These are phyloP conservation scores for Mesembryanthemum crystallinum DNA, from an alignment of 148 eudicot genomes.

Conservation along the genomic window DNA sequence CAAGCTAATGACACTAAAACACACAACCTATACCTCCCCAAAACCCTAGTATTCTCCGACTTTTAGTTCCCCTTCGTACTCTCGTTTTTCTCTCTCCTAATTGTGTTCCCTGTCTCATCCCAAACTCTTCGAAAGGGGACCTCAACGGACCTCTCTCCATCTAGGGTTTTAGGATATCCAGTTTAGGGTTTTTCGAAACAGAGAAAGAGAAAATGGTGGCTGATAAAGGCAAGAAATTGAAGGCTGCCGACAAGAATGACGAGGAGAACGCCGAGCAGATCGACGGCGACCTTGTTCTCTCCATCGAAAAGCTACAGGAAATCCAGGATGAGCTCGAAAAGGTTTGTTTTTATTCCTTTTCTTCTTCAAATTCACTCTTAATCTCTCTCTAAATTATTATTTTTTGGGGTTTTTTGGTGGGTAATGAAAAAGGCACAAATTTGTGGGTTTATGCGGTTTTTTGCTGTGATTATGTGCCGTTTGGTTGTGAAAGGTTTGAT, in stretches of 20 bases:
- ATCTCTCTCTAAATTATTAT: background rate
- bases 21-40: background rate
- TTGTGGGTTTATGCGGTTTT: background rate
- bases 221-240: conserved; percentile 77
- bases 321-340: conserved; percentile 94
- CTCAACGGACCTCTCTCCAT: background rate
- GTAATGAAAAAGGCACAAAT: background rate
- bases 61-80: background rate
- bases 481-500: background rate
- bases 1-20: conserved; percentile 3
- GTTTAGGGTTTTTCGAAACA: conserved; percentile 26
- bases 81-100: background rate
- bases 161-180: conserved; percentile 37
- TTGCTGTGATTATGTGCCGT: background rate
- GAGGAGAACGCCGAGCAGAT: conserved; percentile 51
- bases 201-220: conserved; percentile 47
- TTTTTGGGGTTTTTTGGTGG: background rate
- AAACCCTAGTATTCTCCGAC: conserved; percentile 21
- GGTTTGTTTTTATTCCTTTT: conserved; percentile 28
- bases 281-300: conserved; percentile 59
- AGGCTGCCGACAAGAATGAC: conserved; percentile 46
- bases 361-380: background rate
- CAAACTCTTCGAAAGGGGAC: background rate
- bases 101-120: background rate
- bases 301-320: conserved; percentile 85